phyloP scores from a whole-genome alignment of 306 rosid genomes.

The Cicer bijugum region DNA sequence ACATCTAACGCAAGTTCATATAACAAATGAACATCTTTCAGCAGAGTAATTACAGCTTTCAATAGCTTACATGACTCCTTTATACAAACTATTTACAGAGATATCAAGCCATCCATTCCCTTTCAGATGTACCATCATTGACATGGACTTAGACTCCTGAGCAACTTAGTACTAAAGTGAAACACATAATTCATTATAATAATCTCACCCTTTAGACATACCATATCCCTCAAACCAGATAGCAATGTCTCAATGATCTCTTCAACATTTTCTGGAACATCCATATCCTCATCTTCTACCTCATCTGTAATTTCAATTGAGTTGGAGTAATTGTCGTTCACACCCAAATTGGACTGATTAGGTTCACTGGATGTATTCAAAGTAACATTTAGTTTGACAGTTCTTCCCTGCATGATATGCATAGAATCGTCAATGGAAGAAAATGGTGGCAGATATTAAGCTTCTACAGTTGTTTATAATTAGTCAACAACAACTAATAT shows the following conservation, averaged over 20 bases:
- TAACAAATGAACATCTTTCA: constrained; percentile 9
- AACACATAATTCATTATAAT: constrained; percentile 47
- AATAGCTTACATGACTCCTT: constrained; percentile 28
- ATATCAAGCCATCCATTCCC: constrained; percentile 20
- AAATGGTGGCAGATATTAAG: constrained; percentile 41
- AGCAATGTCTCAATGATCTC: constrained; percentile 95
- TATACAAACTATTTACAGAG: constrained; percentile 36
- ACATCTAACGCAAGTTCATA: constrained; percentile 30
- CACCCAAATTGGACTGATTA: constrained; percentile 50
- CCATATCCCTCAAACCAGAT: constrained; percentile 92
- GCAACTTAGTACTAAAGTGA: constrained; percentile 27
- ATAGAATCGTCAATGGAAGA: constrained; percentile 47
- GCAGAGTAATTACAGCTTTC: constrained; percentile 32
- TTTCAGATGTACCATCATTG: constrained; percentile 39
- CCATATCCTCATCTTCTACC: constrained; percentile 81
- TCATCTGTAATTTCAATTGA: constrained; percentile 47
- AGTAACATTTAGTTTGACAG: constrained; percentile 61
- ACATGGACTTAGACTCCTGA: constrained; percentile 25
- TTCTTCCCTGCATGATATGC: constrained; percentile 69
- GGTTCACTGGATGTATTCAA: constrained; percentile 51
- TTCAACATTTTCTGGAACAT: constrained; percentile 87
- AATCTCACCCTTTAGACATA: constrained; percentile 63
- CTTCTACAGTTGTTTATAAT: constrained; percentile 36
- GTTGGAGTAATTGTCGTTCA: constrained; percentile 45
- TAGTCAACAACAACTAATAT: constrained; percentile 20